phyloP scores from a whole-genome alignment of 345 rosid genomes.

The Linum lewisii region DNA sequence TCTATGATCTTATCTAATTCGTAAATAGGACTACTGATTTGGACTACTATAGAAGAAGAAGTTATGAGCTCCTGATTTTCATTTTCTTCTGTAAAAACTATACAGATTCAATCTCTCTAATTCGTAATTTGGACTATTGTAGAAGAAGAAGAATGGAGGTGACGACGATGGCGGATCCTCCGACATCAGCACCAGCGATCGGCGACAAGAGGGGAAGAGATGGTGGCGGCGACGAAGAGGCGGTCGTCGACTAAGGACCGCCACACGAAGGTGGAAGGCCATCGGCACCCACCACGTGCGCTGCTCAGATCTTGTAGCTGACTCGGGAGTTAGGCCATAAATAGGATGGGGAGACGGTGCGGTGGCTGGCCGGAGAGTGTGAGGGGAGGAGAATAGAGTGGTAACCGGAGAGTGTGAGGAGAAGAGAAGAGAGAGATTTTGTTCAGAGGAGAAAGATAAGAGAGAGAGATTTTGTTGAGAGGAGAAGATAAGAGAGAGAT shows the following conservation, averaged over 20 bases:
- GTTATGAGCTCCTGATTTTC: no score
- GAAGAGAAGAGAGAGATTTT: no score
- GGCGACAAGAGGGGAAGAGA: no score
- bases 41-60: no score
- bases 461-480: no score
- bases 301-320: slow-evolving; percentile 37
- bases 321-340: slow-evolving; percentile 41
- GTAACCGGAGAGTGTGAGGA: no score
- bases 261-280: slow-evolving; percentile 50
- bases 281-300: slow-evolving; percentile 46
- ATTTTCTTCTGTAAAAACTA: no score
- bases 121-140: no score
- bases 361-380: slow-evolving; percentile 43
- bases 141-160: slow-evolving; percentile 12
- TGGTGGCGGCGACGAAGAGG: slow-evolving; percentile 9
- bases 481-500: no score
- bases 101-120: no score
- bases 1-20: slow-evolving; percentile 22
- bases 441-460: no score
- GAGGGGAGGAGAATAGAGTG: slow-evolving; percentile 29
- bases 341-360: slow-evolving; percentile 42
- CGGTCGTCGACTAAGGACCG: slow-evolving; percentile 46
- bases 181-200: slow-evolving; percentile 40
- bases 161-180: slow-evolving; percentile 28
- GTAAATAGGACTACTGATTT: no score